Evolutionary conservation across 345 rosid genomes (phyloP).

Genomic region (Stellera chamaejasme): DNA sequence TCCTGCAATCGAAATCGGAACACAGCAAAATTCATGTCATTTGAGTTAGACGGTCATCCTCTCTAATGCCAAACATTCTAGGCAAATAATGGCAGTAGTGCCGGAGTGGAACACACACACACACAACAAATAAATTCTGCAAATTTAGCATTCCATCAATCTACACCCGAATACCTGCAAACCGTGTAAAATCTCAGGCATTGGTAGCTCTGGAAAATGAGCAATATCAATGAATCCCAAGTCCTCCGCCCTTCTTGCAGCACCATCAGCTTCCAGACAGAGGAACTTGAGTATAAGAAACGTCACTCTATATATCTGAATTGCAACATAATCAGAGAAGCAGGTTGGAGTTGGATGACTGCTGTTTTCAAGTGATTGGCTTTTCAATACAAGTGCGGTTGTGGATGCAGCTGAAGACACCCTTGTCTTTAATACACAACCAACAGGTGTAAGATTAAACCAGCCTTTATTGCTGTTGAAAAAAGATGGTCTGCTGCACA

Average conservation of each 20-base stretch:
- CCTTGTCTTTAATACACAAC: slow-evolving; percentile 41
- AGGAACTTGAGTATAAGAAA: slow-evolving; percentile 73
- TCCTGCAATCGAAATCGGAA: slow-evolving; percentile 48
- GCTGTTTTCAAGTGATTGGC: slow-evolving; percentile 31
- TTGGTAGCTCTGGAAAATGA: slow-evolving; percentile 89
- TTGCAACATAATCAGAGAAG: slow-evolving; percentile 70
- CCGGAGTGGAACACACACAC: not conserved
- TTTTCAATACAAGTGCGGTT: slow-evolving; percentile 42
- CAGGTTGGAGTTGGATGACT: slow-evolving; percentile 40
- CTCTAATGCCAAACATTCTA: not conserved
- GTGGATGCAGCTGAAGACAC: slow-evolving; percentile 28
- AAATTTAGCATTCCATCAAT: too few species aligned
- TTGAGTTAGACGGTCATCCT: not conserved
- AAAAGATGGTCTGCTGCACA: slow-evolving; percentile 46
- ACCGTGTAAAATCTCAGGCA: slow-evolving; percentile 90
- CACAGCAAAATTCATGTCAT: slow-evolving; percentile 6
- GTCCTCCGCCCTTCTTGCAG: slow-evolving; percentile 78
- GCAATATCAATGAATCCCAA: slow-evolving; percentile 81
- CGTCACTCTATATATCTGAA: slow-evolving; percentile 70
- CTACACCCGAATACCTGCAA: slow-evolving; percentile 49
- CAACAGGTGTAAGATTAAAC: slow-evolving; percentile 72
- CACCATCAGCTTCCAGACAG: slow-evolving; percentile 77
- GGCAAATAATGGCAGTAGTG: not conserved
- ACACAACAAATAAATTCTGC: too few species aligned
- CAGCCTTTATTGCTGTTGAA: slow-evolving; percentile 68